Conservation (phyloP, 164 flowering plant genomes). For the Cinnamomum chago region DNA sequence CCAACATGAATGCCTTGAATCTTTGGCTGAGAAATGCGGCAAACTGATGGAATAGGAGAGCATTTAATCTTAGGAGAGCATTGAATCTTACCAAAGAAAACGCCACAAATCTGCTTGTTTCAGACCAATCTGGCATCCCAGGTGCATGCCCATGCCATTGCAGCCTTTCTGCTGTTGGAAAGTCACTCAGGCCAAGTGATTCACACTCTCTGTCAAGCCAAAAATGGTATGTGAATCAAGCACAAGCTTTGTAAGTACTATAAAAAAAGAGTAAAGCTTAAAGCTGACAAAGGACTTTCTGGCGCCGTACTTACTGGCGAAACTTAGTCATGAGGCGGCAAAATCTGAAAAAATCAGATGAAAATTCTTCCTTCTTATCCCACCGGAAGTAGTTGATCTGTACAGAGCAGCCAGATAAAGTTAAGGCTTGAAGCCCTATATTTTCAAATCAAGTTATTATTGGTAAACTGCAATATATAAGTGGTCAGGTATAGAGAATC, state of each 20-base stretch:
- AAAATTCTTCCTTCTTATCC: constrained; percentile 81
- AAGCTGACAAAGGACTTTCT: neutral
- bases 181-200: constrained; percentile 76
- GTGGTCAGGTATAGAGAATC: constrained; percentile 18
- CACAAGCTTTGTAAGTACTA: neutral
- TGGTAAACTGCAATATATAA: neutral
- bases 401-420: constrained; percentile 3
- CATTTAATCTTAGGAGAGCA: constrained; percentile 18
- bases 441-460: neutral
- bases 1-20: neutral
- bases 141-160: constrained; percentile 89
- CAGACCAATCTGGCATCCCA: constrained; percentile 81
- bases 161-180: constrained; percentile 80
- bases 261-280: neutral
- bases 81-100: constrained; percentile 63
- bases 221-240: neutral
- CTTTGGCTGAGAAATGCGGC: neutral
- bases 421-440: neutral
- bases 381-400: constrained; percentile 91
- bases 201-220: constrained; percentile 61
- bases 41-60: neutral
- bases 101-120: constrained; percentile 76
- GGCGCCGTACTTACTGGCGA: constrained; percentile 46
- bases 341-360: constrained; percentile 79
- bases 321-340: constrained; percentile 75